These are phyloP conservation scores for Pneumocystis canis DNA, from an alignment of 1,139 yeast species.

Conservation along the genomic window DNA sequence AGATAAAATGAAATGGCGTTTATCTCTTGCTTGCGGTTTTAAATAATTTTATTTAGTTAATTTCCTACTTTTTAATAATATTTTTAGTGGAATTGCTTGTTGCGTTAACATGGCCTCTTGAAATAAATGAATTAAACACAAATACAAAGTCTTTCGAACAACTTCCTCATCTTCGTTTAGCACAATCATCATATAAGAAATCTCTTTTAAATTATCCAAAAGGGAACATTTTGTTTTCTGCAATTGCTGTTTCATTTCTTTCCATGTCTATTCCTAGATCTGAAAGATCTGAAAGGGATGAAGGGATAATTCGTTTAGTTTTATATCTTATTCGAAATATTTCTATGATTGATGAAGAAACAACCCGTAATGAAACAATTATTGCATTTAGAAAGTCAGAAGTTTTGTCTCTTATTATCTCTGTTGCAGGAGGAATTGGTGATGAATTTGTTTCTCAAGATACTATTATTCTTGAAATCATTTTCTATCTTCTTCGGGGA, in stretches of 20 bases:
- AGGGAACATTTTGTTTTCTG: slow-evolving; percentile 54
- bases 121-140: slow-evolving; percentile 36
- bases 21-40: slow-evolving; percentile 16
- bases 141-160: slow-evolving; percentile 40
- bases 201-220: slow-evolving; percentile 42
- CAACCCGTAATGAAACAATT: slow-evolving; percentile 47
- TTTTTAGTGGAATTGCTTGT: slow-evolving; percentile 61
- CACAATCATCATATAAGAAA: slow-evolving; percentile 60
- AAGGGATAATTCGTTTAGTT: slow-evolving; percentile 56
- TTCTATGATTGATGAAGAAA: slow-evolving; percentile 64
- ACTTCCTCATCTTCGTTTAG: slow-evolving; percentile 45
- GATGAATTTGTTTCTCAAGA: slow-evolving; percentile 53
- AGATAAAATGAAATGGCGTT: slow-evolving; percentile 9
- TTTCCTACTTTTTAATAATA: not conserved
- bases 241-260: slow-evolving; percentile 55
- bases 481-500: slow-evolving; percentile 49
- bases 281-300: slow-evolving; percentile 58
- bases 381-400: slow-evolving; percentile 47
- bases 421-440: slow-evolving; percentile 52
- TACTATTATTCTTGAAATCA: slow-evolving; percentile 50
- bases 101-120: slow-evolving; percentile 75
- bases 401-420: slow-evolving; percentile 55
- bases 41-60: not conserved
- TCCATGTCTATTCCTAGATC: slow-evolving; percentile 36
- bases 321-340: slow-evolving; percentile 63